Conservation (phyloP, 306 rosid species). For the Vigna reflexopilosa region DNA sequence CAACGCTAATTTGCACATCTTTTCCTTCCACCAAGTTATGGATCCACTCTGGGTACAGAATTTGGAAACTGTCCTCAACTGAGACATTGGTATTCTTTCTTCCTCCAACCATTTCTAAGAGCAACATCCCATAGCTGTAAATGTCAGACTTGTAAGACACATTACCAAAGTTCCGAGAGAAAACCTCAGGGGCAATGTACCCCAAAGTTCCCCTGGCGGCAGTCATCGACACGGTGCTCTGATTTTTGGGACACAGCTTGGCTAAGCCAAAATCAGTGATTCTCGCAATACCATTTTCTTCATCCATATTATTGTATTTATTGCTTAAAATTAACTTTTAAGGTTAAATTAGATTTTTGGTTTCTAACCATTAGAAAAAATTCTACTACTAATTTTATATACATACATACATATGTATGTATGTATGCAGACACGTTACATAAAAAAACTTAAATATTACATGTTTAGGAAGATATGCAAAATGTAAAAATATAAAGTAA, state of each 20-base stretch:
- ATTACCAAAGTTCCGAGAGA: neutral
- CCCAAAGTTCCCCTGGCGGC: slow-evolving; percentile 49
- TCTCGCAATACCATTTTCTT: too few relatives aligned
- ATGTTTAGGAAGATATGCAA: too few relatives aligned
- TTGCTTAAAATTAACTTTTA: too few relatives aligned
- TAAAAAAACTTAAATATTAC: too few relatives aligned
- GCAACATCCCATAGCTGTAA: slow-evolving; percentile 37
- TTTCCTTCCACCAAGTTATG: slow-evolving; percentile 46
- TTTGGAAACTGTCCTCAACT: slow-evolving; percentile 42
- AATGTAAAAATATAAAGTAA: too few relatives aligned
- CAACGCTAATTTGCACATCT: neutral
- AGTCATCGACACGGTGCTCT: slow-evolving; percentile 48
- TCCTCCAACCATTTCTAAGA: neutral
- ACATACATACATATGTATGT: too few relatives aligned
- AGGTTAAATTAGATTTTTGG: too few relatives aligned
- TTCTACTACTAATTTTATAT: too few relatives aligned
- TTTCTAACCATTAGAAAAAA: too few relatives aligned
- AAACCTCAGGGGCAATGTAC: slow-evolving; percentile 28
- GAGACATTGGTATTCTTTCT: neutral
- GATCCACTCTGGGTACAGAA: slow-evolving; percentile 15
- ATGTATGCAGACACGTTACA: too few relatives aligned
- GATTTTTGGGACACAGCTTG: slow-evolving; percentile 33
- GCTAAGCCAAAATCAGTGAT: slow-evolving; percentile 1
- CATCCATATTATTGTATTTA: too few relatives aligned
- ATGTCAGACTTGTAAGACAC: slow-evolving; percentile 44